Percentiles rank a stretch among this genome's conserved stretches.
phyloP scores from a whole-genome alignment of 352 stramenopile species.

The Aphanomyces astaci region DNA sequence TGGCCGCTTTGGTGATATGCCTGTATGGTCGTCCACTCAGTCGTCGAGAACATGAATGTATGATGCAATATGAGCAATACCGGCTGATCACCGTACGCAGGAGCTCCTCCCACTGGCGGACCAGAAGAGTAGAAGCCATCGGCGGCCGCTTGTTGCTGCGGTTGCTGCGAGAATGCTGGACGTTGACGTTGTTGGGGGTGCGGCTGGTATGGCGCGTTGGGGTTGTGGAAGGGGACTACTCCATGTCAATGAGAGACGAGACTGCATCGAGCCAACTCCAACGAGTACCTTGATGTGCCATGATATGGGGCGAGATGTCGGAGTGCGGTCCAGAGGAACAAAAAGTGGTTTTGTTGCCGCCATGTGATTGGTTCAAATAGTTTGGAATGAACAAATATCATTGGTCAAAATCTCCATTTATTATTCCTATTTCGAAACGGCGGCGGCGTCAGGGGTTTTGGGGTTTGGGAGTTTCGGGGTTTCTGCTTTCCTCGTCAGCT shows the following conservation, averaged over 20 bases:
- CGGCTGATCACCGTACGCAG: slow-evolving; percentile 25
- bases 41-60: not conserved
- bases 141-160: not conserved
- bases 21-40: not conserved
- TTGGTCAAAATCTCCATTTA: slow-evolving; percentile 1
- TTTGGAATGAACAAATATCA: not conserved
- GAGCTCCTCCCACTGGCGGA: not conserved
- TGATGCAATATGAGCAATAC: not conserved
- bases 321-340: not conserved
- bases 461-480: not conserved
- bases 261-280: not conserved
- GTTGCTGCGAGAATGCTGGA: slow-evolving; percentile 24
- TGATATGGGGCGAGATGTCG: not conserved
- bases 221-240: slow-evolving; percentile 51
- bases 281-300: slow-evolving; percentile 31
- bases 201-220: slow-evolving; percentile 39
- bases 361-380: not conserved
- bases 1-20: slow-evolving; percentile 1
- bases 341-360: not conserved
- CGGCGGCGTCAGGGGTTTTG: not conserved
- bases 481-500: not conserved
- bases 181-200: slow-evolving; percentile 28
- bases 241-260: not conserved
- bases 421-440: too few relatives aligned
- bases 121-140: not conserved